Evolutionary conservation across 352 stramenopile species (phyloP), one percentile per base, ranked within the genome.

Genomic region (Globisporangium cystogenes): DNA sequence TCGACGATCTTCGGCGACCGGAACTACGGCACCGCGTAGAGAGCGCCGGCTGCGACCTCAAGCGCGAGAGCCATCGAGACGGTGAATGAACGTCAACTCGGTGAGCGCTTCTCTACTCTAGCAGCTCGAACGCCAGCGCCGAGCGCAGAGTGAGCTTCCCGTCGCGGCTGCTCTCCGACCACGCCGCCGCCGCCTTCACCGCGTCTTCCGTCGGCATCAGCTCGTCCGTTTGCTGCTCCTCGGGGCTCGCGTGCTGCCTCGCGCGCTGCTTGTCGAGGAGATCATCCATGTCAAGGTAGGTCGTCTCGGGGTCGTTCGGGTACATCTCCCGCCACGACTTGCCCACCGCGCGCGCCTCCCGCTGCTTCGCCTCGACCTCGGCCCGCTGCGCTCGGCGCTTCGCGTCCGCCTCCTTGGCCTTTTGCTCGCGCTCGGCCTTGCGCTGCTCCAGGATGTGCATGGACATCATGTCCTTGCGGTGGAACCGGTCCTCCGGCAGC

Each of bases 1-100:
- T 98, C 87, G 52, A 98, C 92, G 42, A 99, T 99, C 62, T 99
- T 99, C 75, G 97, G 97, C 45, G 80, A 85, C 40, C 76, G 97
- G 59, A 86, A 97, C 68, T 99, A 99, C 50, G 58, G 74, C 10
- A 77, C 68, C 48, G 51, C 52, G 24, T 43, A 42, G 20, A 48
- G 15, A 20, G 43, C 12, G 18, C 35, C 14, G 35, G 35, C 35
- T 18, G 7, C 18, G 35, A 40, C n/a, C n/a, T n/a, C n/a, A n/a
- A n/a, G n/a, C n/a, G n/a, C n/a, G n/a, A n/a, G n/a, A n/a, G n/a
- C n/a, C n/a, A n/a, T n/a, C n/a, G n/a, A n/a, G n/a, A n/a, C n/a
- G n/a, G 18, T 4, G 39, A 23, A 44, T 44, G 39, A 44, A 23
- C 7, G n/a, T n/a, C n/a, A n/a, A n/a, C n/a, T n/a, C n/a, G n/a